Percentiles rank a stretch among this genome's conserved stretches.
These are phyloP conservation scores for Cinchona pubescens DNA, from an alignment of 257 asterid genomes.

Conservation along the genomic window DNA sequence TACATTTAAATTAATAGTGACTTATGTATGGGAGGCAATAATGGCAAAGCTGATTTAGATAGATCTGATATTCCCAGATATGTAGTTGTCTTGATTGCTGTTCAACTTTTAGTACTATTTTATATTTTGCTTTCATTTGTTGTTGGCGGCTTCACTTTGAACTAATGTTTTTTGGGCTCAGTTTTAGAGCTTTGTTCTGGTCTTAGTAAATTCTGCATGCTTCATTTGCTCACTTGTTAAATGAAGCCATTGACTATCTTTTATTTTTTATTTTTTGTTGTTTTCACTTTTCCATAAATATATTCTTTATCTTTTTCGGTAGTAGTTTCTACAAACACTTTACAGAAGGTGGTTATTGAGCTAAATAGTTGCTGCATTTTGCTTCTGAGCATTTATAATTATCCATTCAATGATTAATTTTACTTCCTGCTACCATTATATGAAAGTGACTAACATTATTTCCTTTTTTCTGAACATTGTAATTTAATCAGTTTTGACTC, in stretches of 20 bases:
- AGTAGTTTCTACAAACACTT: neutral
- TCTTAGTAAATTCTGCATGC: neutral
- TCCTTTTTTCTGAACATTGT: neutral
- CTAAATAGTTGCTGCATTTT: neutral
- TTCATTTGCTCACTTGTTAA: neutral
- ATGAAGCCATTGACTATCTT: neutral
- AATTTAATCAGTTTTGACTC: neutral
- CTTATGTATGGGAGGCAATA: constrained; percentile 29
- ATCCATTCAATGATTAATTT: too few relatives aligned
- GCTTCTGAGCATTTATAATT: neutral
- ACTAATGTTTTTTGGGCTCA: neutral
- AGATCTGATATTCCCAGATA: constrained; percentile 55
- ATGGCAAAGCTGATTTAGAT: constrained; percentile 34
- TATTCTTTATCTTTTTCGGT: neutral
- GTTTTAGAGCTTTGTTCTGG: neutral
- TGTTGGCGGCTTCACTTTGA: neutral
- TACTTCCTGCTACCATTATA: neutral
- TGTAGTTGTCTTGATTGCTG: constrained; percentile 46
- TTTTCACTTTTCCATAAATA: too few relatives aligned
- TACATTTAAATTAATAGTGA: neutral
- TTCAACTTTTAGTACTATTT: neutral
- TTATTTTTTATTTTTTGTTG: too few relatives aligned
- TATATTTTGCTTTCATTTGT: neutral
- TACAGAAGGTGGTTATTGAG: neutral
- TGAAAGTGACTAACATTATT: neutral